Base-by-base conservation (phyloP, 2,329 filamentous ascomycete genomes). In the Penicillium sp. region DNA sequence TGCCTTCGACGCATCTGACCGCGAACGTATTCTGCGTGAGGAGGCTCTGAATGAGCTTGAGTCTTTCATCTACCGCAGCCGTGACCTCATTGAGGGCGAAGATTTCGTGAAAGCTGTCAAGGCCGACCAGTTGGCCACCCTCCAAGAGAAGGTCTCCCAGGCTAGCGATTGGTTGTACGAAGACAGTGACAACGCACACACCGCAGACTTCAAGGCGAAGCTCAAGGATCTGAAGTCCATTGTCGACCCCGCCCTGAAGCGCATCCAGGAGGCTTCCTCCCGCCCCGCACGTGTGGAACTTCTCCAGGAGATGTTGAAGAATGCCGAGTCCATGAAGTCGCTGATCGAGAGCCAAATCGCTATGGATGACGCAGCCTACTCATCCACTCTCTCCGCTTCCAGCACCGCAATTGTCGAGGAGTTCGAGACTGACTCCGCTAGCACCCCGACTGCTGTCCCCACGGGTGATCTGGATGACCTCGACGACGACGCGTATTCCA, bases 41-140 rank as follows among this genome's bases (percentile, higher is more conserved):
- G 93, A 97, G 72, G 85, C 90, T 1, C 79, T 97, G 54, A 99
- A 97, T 75, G 88, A 89, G 61, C 85, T 99, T n/a, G 94, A 99
- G 75, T 88, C 84, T 12, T 97, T 89, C 74, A 96, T 93, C 14
- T 99, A 99, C 80, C 88, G 86, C 67, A 84, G 89, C 26, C 87
- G 92, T 25, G 92, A 97, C 72, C 81, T 96, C 43, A 80, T 97
- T 2, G 88, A 90, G 41, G 87, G 88, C 57, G 86, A 90, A 46
- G 80, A 81, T 1, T 97, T 97, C 70, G 79, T 89, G 50, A 81
- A 81, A 12, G 85, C 82, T 3, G 89, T 92, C 29, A 93, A 88
- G 9, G 78, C 85, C 3, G 81, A 83, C 20, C 84, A 92, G 68
- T 84, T 90, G 45, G 72, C 81, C 6, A 75, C 77, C n/a, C 81